Percentiles rank a stretch among this genome's conserved stretches.
Conservation (phyloP, 352 stramenopile genomes). For the Aphanomyces invadans region DNA sequence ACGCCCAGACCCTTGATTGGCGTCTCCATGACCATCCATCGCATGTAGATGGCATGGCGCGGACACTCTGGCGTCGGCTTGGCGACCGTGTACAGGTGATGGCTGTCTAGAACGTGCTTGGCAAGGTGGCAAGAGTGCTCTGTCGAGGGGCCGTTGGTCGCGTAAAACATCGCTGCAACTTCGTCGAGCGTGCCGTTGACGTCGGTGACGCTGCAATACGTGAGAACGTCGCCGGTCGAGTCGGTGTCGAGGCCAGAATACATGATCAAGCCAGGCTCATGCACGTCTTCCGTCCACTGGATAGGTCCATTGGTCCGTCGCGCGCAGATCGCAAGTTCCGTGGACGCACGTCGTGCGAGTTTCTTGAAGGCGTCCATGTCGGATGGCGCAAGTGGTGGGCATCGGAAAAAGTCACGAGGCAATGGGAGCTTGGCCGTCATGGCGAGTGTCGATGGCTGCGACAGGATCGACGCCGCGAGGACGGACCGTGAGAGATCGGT, state of each 20-base stretch:
- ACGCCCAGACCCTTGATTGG: conserved; percentile 36
- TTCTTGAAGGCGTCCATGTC: conserved; percentile 63
- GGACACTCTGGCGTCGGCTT: conserved; percentile 42
- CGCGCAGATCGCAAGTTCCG: conserved; percentile 42
- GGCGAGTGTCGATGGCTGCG: not conserved
- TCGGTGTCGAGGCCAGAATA: not conserved
- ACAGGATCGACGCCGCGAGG: too few species aligned
- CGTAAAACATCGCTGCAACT: conserved; percentile 70
- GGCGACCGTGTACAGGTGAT: conserved; percentile 54
- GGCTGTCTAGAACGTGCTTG: conserved; percentile 59
- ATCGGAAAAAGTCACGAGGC: conserved; percentile 59
- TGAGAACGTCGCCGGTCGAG: not conserved
- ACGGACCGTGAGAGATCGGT: too few species aligned
- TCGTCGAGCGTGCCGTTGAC: conserved; percentile 44
- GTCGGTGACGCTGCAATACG: conserved; percentile 12
- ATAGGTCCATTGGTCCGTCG: not conserved
- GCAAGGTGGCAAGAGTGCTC: not conserved
- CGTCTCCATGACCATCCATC: conserved; percentile 72
- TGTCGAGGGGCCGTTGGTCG: conserved; percentile 32
- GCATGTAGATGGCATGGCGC: conserved; percentile 67
- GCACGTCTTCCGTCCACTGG: not conserved
- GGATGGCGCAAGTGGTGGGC: conserved; percentile 47
- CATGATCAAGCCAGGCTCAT: not conserved
- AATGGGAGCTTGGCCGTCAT: conserved; percentile 35
- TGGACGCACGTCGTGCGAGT: conserved; percentile 65